Base-by-base conservation (phyloP, 148 eudicot species). In the Rhododendron vialii region DNA sequence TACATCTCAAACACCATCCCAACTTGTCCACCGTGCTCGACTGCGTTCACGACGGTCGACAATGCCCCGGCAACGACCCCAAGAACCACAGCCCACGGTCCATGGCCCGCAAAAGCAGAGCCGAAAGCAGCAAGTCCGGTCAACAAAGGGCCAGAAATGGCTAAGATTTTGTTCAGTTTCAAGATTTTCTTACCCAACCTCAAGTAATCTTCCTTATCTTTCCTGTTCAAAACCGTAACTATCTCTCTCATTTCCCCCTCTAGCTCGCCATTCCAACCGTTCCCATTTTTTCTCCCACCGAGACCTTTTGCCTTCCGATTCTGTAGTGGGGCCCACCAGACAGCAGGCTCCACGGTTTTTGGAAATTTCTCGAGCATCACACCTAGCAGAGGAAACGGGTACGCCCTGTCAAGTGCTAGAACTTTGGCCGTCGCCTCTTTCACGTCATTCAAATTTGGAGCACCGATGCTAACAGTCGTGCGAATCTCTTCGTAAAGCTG, bases 281-380 rank as follows among this genome's bases (percentile, higher is more conserved):
- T 94, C 74, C 33, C 47, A 9, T 18, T 20, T 11, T 28, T 87
- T 11, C 6, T 45, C 14, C 30, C 35, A 9, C 55, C 48, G 36
- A 77, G 85, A 8, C 59, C 33, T 78, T 48, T 20, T 35, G 51
- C 83, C 28, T 14, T 59, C 82, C 65, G 57, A 67, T 38, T 81
- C 11, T 59, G 36, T 13, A 28, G 1, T 12, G 75, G 38, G 22
- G 92, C 91, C 24, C 95, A 93, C 96, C 96, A 93, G 3, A 74
- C 65, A 0, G 94, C 93, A 0, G 96, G 92, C 80, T 93, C 90
- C 20, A 90, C 90, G 0, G 57, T 71, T 2, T 67, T 36, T 1
- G 98, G 96, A 59, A 90, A 94, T 71, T 94, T 95, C 1, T 95
- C 94, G 1, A 95, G 86, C 95, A 94, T 94, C 2, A 73, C 86